Percentiles rank a stretch among this genome's conserved stretches.
phyloP scores from a whole-genome alignment of 345 rosid species.

The Lepidium sativum region DNA sequence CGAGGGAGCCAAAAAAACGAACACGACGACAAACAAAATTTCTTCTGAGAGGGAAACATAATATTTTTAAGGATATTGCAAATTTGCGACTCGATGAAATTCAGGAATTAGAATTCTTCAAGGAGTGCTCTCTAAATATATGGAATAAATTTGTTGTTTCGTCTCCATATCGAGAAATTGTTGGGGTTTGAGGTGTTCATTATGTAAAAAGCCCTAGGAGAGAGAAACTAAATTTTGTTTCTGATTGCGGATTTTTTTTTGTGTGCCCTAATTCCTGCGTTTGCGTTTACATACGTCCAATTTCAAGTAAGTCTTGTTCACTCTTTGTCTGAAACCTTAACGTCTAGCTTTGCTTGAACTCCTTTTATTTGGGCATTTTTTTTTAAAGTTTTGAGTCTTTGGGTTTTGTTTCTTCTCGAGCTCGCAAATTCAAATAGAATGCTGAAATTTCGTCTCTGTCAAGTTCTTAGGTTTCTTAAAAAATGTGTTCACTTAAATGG shows the following conservation, averaged over 20 bases:
- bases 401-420: constrained; percentile 1
- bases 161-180: background rate
- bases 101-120: background rate
- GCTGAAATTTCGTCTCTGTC: constrained; percentile 15
- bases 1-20: background rate
- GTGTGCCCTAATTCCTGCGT: constrained; percentile 38
- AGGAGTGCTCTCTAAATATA: background rate
- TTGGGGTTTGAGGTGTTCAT: background rate
- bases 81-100: background rate
- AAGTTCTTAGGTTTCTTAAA: background rate
- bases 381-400: constrained; percentile 14
- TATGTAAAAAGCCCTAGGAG: constrained; percentile 34
- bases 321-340: constrained; percentile 32
- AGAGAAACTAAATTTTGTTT: constrained; percentile 17
- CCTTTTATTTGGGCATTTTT: constrained; percentile 22
- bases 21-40: constrained; percentile 4
- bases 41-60: constrained; percentile 16
- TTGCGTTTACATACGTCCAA: constrained; percentile 18
- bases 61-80: constrained; percentile 14
- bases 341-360: constrained; percentile 14
- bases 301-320: constrained; percentile 38
- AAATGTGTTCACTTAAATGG: constrained; percentile 2
- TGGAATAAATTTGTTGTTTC: background rate
- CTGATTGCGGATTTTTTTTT: background rate
- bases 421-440: constrained; percentile 19